These are phyloP conservation scores for Brettanomyces naardenensis DNA, from an alignment of 805 yeast genomes.

Conservation along the genomic window DNA sequence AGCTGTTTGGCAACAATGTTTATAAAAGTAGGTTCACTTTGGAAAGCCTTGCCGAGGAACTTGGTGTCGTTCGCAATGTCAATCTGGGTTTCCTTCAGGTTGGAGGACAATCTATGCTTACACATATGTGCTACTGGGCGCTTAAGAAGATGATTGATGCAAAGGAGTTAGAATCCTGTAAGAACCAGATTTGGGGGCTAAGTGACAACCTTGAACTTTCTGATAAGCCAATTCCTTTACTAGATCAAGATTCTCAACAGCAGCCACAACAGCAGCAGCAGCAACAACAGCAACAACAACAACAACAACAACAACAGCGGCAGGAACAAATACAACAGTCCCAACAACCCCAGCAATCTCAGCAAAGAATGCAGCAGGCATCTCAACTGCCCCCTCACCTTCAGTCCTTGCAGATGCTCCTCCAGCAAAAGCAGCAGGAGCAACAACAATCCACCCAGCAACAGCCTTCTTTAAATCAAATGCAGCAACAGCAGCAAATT, in stretches of 20 bases:
- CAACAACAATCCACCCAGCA: too few species aligned
- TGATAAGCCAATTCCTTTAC: neutral
- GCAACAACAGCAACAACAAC: constrained; percentile 5
- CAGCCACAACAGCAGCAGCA: constrained; percentile 1
- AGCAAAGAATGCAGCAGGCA: constrained; percentile 1
- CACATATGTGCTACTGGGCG: constrained; percentile 60
- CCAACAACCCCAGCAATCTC: neutral
- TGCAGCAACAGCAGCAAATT: constrained; percentile 3
- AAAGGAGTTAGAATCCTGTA: constrained; percentile 11
- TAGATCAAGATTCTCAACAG: constrained; percentile 4
- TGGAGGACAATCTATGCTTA: constrained; percentile 56
- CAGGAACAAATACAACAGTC: constrained; percentile 2
- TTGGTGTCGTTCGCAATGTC: constrained; percentile 56
- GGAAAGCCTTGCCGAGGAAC: constrained; percentile 62
- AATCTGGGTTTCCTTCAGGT: constrained; percentile 41
- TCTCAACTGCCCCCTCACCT: constrained; percentile 1
- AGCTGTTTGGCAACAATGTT: constrained; percentile 13
- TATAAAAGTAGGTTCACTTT: constrained; percentile 34
- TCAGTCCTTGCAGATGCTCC: constrained; percentile 5
- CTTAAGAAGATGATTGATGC: constrained; percentile 26
- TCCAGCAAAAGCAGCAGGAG: constrained; percentile 8
- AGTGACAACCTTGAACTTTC: constrained; percentile 12
- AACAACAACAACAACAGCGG: constrained; percentile 3
- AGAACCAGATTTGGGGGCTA: constrained; percentile 26
- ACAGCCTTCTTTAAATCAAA: neutral